Base-by-base conservation (phyloP, 345 rosid species). In the Rhodamnia argentea region DNA sequence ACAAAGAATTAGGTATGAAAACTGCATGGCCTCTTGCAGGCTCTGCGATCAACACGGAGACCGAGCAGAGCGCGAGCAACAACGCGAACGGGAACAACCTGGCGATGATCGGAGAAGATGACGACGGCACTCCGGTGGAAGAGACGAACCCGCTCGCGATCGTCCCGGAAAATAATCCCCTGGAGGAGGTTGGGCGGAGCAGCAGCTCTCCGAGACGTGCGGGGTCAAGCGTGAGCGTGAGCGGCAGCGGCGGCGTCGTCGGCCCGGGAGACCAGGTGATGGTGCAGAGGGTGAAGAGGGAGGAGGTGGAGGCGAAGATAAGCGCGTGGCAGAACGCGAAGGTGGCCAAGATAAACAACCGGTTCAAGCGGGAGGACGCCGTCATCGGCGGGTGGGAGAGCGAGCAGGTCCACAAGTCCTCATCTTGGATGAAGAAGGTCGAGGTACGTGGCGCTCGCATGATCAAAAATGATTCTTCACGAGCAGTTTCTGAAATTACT, bases 321-420 rank as follows among this genome's bases (percentile, higher is more conserved):
- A 84, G 88, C n/a, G 99, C 99, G 51, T 97, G 99, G 99, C 95
- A 96, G 88, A 97, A 94, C 88, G 96, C 96, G 0, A 95, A 97
- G 88, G 76, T 97, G 26, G 93, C 99, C 1, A 97, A 97, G 96
- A 83, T 94, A 84, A 97, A 95, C 86, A 97, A 97, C 56, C 90
- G 97, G 94, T 94, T 96, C 86, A 97, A 97, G 90, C 92, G 99
- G 87, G 96, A 97, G 89, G 99, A 97, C 78, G 99, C 99, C 4
- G 84, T 97, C 29, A 94, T 96, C 88, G 93, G 91, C 87, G 99
- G 99, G 18, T 94, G 98, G 99, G 95, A 96, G 59, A 90, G 93
- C 52, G 99, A 97, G 86, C 98, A 96, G 78, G 93, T 94, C 4
- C 96, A 94, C 44, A 94, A 92, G 89, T 92, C 99, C 26, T 92